Evolutionary conservation across 352 stramenopile species (phyloP).

Genomic region (Blastocystis sp.): DNA sequence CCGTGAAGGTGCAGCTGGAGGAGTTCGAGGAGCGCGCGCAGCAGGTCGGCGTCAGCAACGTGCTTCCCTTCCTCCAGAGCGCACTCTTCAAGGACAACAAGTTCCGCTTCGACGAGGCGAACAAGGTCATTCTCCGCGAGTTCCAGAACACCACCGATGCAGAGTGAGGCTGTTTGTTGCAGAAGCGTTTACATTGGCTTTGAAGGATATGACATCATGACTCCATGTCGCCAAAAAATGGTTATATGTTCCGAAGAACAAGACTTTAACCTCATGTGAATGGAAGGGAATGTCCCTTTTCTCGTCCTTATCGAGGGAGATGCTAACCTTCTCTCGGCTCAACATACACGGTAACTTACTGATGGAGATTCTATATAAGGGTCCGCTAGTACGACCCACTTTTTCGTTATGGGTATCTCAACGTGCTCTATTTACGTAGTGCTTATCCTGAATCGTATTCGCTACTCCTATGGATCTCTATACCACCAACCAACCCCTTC

Average conservation of each 20-base stretch:
- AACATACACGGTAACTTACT: constrained; percentile 69
- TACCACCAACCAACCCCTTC: not conserved
- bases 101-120: constrained; percentile 18
- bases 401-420: constrained; percentile 34
- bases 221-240: constrained; percentile 36
- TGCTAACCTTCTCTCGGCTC: constrained; percentile 83
- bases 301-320: constrained; percentile 83
- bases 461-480: too few relatives aligned
- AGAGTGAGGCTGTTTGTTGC: not conserved
- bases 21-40: constrained; percentile 68
- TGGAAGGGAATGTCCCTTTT: constrained; percentile 60
- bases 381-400: not conserved
- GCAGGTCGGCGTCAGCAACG: constrained; percentile 69
- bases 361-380: not conserved
- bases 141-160: not conserved
- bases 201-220: not conserved
- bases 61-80: constrained; percentile 67
- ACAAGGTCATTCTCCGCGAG: not conserved
- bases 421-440: not conserved
- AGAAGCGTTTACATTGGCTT: not conserved
- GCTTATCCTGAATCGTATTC: too few relatives aligned
- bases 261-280: constrained; percentile 58
- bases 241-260: constrained; percentile 58
- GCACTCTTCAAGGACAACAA: constrained; percentile 63
- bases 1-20: constrained; percentile 62